phyloP scores from a whole-genome alignment of 306 rosid species.

The Fagus sylvatica region DNA sequence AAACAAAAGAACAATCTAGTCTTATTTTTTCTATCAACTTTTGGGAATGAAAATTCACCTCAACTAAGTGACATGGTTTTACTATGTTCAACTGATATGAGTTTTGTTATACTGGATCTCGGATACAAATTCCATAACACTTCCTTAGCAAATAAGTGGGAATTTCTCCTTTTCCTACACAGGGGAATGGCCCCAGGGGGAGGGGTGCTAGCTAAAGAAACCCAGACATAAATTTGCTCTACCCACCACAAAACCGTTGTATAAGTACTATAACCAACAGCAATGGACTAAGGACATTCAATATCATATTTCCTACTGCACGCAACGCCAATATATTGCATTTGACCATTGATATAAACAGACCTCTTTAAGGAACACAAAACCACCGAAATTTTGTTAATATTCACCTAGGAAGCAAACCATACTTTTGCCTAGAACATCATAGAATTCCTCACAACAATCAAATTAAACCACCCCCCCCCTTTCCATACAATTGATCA shows the following conservation, averaged over 20 bases:
- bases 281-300: not conserved
- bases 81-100: not conserved
- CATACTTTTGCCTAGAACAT: not conserved
- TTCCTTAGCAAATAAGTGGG: not conserved
- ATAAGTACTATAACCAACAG: not conserved
- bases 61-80: not conserved
- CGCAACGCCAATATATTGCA: not conserved
- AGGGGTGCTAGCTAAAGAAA: not conserved
- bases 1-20: not conserved
- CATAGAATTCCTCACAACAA: not conserved
- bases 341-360: not conserved
- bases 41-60: not conserved
- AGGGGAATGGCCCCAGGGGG: not conserved
- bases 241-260: not conserved
- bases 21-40: not conserved
- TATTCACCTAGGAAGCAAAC: not conserved
- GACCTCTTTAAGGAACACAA: not conserved
- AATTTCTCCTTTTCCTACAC: too few relatives aligned
- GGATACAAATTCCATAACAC: not conserved
- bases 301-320: not conserved
- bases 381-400: not conserved
- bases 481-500: not conserved
- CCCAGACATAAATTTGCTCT: not conserved
- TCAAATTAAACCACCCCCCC: not conserved
- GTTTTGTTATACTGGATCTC: not conserved